Base-by-base conservation (phyloP, 306 rosid species). In the Quercus suber region DNA sequence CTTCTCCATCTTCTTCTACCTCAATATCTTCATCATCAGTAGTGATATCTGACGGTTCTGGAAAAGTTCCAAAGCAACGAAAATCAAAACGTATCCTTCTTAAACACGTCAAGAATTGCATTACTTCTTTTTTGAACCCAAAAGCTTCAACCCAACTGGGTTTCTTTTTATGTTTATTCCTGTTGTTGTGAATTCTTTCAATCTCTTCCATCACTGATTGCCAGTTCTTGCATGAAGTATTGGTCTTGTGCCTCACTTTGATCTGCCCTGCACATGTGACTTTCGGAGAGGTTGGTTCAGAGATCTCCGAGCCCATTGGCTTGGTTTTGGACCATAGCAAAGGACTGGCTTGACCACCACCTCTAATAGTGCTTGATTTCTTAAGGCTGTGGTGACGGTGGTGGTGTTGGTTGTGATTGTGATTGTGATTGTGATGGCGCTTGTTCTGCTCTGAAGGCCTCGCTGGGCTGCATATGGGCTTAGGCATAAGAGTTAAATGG, bases 231-330 rank as follows among this genome's bases (percentile, higher is more conserved):
- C 92, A 86, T 5, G 90, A 51, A 6, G 78, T 53, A 12, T 41
- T 41, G 45, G 87, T 13, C 58, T 89, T 88, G 17, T 86, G 96
- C 77, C 93, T 67, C 71, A 91, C 92, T 76, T 95, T 95, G 86
- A 95, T 95, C 83, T 95, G 97, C 1, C 99, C 99, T 1, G 98
- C 97, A 23, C 98, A 95, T 0, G 98, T 95, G 4, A 95, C 98
- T 81, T 95, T 95, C 0, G 99, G 99, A 1, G 99, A 95, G 3
- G 94, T 95, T 1, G 99, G 99, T n/a, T 93, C 98, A 1, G 90
- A 56, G 27, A 86, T 84, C 19, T 91, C 98, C 0, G 92, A 72
- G 19, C 81, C 89, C 88, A 85, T 86, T 18, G 92, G 57, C 87
- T 92, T 94, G 51, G 84, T 74, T 83, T 92, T 94, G 33, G 89